phyloP scores from a whole-genome alignment of 129 eudicot species.

The Centrapalus pauciflorus region DNA sequence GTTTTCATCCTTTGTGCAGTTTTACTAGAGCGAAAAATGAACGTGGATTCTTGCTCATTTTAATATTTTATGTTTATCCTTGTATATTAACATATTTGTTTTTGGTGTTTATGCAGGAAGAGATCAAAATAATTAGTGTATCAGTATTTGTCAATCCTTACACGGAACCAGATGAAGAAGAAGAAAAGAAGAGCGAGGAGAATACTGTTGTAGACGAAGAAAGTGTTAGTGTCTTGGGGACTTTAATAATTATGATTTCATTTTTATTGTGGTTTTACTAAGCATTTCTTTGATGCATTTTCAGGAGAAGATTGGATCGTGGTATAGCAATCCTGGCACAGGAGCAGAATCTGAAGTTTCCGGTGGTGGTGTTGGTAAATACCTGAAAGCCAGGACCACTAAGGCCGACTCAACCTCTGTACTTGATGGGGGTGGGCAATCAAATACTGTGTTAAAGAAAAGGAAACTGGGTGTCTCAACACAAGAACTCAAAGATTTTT shows the following conservation, averaged over 20 bases:
- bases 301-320: constrained; percentile 89
- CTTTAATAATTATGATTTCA: not conserved
- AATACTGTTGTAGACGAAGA: constrained; percentile 59
- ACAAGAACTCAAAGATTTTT: constrained; percentile 66
- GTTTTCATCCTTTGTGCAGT: not conserved
- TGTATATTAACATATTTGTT: not conserved
- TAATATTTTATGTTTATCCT: not conserved
- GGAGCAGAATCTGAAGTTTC: constrained; percentile 49
- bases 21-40: not conserved
- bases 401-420: constrained; percentile 34
- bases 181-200: constrained; percentile 51
- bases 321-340: constrained; percentile 91
- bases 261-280: not conserved
- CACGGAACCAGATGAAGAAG: constrained; percentile 88
- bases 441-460: constrained; percentile 49
- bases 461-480: constrained; percentile 53
- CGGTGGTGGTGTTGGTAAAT: constrained; percentile 81
- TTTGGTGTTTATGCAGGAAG: constrained; percentile 65
- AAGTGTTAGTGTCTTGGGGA: constrained; percentile 44
- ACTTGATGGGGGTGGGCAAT: constrained; percentile 26
- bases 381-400: constrained; percentile 52
- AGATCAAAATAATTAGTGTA: constrained; percentile 72
- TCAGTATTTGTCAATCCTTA: constrained; percentile 84
- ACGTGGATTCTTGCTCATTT: not conserved
- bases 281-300: constrained; percentile 1